Evolutionary conservation across 768 basidiomycete genomes (phyloP).

Genomic region (Omphalotus guepiniiformis): DNA sequence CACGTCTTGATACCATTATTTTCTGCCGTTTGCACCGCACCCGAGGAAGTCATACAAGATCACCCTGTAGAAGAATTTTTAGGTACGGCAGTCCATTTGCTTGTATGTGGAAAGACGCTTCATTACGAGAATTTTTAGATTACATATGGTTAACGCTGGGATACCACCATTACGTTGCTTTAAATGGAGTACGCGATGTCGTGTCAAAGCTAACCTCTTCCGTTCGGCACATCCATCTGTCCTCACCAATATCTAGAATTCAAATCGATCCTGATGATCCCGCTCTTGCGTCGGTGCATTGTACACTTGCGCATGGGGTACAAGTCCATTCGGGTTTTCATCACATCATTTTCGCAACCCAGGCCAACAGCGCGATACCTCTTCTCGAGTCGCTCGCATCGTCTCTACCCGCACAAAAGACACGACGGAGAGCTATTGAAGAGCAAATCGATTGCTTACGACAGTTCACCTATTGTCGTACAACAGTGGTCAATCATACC

Average conservation of each 20-base stretch:
- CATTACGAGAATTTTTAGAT: slow-evolving; percentile 38
- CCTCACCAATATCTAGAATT: slow-evolving; percentile 46
- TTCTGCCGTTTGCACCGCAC: slow-evolving; percentile 69
- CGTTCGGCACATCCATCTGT: slow-evolving; percentile 51
- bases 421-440: slow-evolving; percentile 28
- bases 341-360: slow-evolving; percentile 70
- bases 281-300: slow-evolving; percentile 34
- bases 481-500: slow-evolving; percentile 69
- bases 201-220: slow-evolving; percentile 43
- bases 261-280: slow-evolving; percentile 31
- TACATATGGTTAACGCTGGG: slow-evolving; percentile 68
- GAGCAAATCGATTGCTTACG: slow-evolving; percentile 45
- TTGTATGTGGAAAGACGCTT: background rate
- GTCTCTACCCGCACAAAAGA: slow-evolving; percentile 26
- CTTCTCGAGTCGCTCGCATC: slow-evolving; percentile 46
- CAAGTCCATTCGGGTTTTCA: slow-evolving; percentile 46
- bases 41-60: slow-evolving; percentile 44
- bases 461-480: slow-evolving; percentile 49
- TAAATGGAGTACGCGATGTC: slow-evolving; percentile 55
- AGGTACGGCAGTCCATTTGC: slow-evolving; percentile 46
- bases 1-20: slow-evolving; percentile 60
- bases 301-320: slow-evolving; percentile 23
- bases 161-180: slow-evolving; percentile 65
- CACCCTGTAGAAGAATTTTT: slow-evolving; percentile 65
- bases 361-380: slow-evolving; percentile 58